Conservation (phyloP, 768 basidiomycete genomes). For the Termitomyces sp. region DNA sequence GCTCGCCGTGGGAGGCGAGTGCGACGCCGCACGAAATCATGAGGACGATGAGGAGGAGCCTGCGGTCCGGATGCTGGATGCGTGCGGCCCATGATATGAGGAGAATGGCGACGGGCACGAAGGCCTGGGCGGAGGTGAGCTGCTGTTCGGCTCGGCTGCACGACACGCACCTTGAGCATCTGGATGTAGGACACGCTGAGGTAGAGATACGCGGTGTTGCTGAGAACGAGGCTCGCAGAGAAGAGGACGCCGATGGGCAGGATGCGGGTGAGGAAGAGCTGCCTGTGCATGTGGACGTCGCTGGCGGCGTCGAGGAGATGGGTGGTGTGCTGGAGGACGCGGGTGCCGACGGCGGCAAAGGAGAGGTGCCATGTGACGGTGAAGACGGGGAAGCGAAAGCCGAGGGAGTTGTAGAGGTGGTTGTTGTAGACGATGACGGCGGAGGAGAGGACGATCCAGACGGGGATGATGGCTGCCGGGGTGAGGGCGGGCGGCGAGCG, state of each 20-base stretch:
- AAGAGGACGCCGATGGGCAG: slow-evolving; percentile 93
- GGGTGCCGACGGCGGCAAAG: slow-evolving; percentile 80
- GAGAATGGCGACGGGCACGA: slow-evolving; percentile 84
- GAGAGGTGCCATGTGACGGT: slow-evolving; percentile 85
- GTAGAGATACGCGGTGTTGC: slow-evolving; percentile 90
- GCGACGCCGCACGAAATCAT: slow-evolving; percentile 92
- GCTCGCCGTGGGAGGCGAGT: slow-evolving; percentile 84
- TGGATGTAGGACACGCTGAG: slow-evolving; percentile 94
- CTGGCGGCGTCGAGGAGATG: slow-evolving; percentile 71
- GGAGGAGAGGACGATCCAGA: slow-evolving; percentile 91
- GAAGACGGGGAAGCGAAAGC: slow-evolving; percentile 90
- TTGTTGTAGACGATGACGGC: slow-evolving; percentile 97
- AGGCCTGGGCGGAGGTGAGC: slow-evolving; percentile 52
- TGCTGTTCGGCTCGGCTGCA: neutral
- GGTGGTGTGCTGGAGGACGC: slow-evolving; percentile 79
- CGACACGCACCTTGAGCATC: slow-evolving; percentile 65
- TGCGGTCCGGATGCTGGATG: slow-evolving; percentile 81
- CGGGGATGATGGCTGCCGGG: slow-evolving; percentile 70
- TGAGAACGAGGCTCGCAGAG: slow-evolving; percentile 84
- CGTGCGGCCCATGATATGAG: slow-evolving; percentile 91
- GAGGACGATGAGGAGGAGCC: slow-evolving; percentile 75
- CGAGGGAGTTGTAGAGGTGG: slow-evolving; percentile 73
- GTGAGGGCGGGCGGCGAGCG: slow-evolving; percentile 40
- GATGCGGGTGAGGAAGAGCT: slow-evolving; percentile 79
- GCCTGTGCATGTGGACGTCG: slow-evolving; percentile 74